Evolutionary conservation across 345 rosid genomes (phyloP), one percentile per base, ranked within the genome.

Genomic region (Conringia planisiliqua): DNA sequence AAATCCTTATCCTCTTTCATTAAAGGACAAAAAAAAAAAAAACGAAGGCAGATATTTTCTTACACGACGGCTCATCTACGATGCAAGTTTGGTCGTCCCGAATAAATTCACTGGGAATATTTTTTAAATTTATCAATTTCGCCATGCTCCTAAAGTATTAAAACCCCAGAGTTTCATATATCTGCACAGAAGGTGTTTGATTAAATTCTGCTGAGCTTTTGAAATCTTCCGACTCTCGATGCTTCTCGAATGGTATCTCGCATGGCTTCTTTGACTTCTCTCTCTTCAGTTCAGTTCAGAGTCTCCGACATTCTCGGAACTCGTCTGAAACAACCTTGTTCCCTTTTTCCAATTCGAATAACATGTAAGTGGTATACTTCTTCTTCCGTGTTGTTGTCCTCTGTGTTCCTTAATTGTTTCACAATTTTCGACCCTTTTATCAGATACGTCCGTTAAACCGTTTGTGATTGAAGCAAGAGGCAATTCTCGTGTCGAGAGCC

Each of bases 401-500:
- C n/a, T 51, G 14, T 48, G 11, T 38, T 30, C 58, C 13, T 46
- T 59, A 33, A 16, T 14, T 61, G 20, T 30, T 4, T 69, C 33
- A 54, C 20, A 3, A 24, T 6, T 24, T 42, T 14, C 11, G 6
- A 59, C 22, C 29, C 48, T 57, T 65, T 35, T 9, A 33, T 29
- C 27, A 79, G 75, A 57, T 16, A n/a, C 6, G 22, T 58, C 44
- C 1, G 11, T 68, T 1, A 79, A 68, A 50, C 71, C 71, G 47
- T 73, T 79, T 36, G 80, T 74, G 66, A 87, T 86, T 52, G 76
- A 83, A 74, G 86, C 86, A 33, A 90, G 82, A 79, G 85, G 79
- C 22, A 83, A 82, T 8, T 39, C 89, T 26, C 68, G 87, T 71
- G 81, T 71, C 7, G 96, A 91, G 76, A 91, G 83, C 33, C 84